Evolutionary conservation across 805 yeast genomes (phyloP), one percentile per base, ranked within the genome.

Genomic region (Candida oleophila): DNA sequence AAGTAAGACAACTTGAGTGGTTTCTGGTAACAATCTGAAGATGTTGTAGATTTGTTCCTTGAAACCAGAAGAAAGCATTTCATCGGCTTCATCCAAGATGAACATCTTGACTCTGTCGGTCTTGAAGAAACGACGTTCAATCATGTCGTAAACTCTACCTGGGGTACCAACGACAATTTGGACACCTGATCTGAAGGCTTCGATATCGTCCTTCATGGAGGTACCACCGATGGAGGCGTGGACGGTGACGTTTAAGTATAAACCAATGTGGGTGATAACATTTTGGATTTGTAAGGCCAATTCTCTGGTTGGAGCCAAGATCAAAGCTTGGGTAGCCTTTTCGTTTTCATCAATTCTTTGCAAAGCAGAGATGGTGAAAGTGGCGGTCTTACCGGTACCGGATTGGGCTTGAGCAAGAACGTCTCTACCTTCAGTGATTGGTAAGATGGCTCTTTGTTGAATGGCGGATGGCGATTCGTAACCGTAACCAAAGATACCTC

Each of bases 201-300:
- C 87, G 55, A 87, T 78, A 75, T 94, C 99, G 55, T 90, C 94
- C 51, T 83, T 83, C 67, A 89, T 80, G 50, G 89, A 81, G 52
- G 96, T 92, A 68, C 99, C 99, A 71, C 99, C 99, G 62, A 94
- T 89, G 72, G 96, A 92, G 45, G 98, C 97, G 68, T 94, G 97
- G 61, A 94, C 91, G 54, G 85, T 82, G 51, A 92, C 81, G 63
- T 89, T 85, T 85, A 94, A 83, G 78, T 87, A 89, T 70, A 83
- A 82, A 55, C 98, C 97, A 58, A 94, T 80, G 57, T 91, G 87
- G 65, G 84, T 77, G 44, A 92, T 89, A 58, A 94, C 99, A 67
- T 85, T 88, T 74, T 89, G 96, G 68, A 94, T 94, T 79, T 94
- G 99, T 57, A 83, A 77, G 42, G 98, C 98, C 69, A 94, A 81